A percentile compares a stretch with the other conserved stretches of the same genome.
Evolutionary conservation across 257 asterid species (phyloP).

Genomic region (Solanum lignicaule): DNA sequence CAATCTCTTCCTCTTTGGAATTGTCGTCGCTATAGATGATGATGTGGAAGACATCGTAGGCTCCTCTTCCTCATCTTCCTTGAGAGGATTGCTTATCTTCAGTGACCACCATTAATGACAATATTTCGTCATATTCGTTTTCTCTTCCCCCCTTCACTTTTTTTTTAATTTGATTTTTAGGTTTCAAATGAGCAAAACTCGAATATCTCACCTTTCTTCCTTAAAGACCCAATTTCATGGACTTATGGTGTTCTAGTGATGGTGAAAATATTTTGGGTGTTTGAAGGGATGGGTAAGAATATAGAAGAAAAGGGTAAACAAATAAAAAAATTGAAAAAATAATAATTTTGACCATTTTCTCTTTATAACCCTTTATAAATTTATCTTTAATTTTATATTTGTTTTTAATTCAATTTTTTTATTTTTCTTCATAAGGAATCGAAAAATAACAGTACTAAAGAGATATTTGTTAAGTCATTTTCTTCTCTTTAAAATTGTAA

Average conservation of each 20-base stretch:
- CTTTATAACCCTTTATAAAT: background rate
- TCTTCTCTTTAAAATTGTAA: background rate
- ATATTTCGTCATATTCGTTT: too few relatives aligned
- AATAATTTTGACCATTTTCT: too few relatives aligned
- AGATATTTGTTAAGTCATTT: background rate
- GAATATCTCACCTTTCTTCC: background rate
- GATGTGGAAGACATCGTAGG: too few relatives aligned
- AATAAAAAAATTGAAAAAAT: too few relatives aligned
- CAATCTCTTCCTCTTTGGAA: too few relatives aligned
- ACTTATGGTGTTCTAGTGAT: background rate
- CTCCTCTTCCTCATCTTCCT: too few relatives aligned
- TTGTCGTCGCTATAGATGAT: too few relatives aligned
- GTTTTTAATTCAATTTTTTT: background rate
- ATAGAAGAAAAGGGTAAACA: background rate
- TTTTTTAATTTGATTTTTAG: too few relatives aligned
- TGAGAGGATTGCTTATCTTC: too few relatives aligned
- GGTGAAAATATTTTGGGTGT: background rate
- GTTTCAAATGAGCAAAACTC: background rate
- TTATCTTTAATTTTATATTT: background rate
- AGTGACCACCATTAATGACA: too few relatives aligned
- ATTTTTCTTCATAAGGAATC: background rate
- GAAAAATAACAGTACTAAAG: background rate
- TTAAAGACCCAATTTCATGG: background rate
- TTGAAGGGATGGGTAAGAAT: background rate
- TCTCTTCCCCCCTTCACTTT: too few relatives aligned